Evolutionary conservation across 2,329 filamentous ascomycete species (phyloP).

Genomic region (Botrytis elliptica): DNA sequence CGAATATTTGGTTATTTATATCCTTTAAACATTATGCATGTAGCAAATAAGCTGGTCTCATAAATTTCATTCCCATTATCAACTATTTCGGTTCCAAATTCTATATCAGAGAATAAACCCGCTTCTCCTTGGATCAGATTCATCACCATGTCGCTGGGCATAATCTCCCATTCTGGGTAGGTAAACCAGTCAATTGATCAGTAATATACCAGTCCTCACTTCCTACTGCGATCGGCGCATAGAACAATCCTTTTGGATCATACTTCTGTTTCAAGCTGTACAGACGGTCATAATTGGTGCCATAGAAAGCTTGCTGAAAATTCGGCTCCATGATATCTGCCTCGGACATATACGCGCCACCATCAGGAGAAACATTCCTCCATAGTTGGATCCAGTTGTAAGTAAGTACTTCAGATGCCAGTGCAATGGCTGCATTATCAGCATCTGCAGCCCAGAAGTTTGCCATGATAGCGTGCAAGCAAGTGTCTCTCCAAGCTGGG

Average conservation of each 20-base stretch:
- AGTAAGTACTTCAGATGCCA: slow-evolving; percentile 22
- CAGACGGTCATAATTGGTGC: slow-evolving; percentile 31
- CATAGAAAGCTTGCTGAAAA: slow-evolving; percentile 43
- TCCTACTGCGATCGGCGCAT: slow-evolving; percentile 26
- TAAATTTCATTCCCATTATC: not conserved
- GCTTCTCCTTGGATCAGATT: not conserved
- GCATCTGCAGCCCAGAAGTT: not conserved
- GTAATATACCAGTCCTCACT: slow-evolving; percentile 19
- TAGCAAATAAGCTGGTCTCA: not conserved
- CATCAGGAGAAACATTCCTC: slow-evolving; percentile 24
- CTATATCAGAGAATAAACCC: not conserved
- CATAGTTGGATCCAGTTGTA: slow-evolving; percentile 26
- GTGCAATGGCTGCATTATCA: not conserved
- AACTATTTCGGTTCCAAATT: not conserved
- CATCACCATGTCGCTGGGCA: not conserved
- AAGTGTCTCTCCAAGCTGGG: not conserved
- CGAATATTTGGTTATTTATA: not conserved
- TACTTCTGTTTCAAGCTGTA: slow-evolving; percentile 25
- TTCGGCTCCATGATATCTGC: slow-evolving; percentile 25
- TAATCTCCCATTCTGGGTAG: not conserved
- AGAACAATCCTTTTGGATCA: slow-evolving; percentile 28
- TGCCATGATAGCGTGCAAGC: not conserved
- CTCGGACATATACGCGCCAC: slow-evolving; percentile 25
- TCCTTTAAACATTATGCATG: not conserved
- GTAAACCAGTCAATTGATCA: not conserved